Conservation (phyloP, 208 protist genomes). For the Leptomonas seymouri region DNA sequence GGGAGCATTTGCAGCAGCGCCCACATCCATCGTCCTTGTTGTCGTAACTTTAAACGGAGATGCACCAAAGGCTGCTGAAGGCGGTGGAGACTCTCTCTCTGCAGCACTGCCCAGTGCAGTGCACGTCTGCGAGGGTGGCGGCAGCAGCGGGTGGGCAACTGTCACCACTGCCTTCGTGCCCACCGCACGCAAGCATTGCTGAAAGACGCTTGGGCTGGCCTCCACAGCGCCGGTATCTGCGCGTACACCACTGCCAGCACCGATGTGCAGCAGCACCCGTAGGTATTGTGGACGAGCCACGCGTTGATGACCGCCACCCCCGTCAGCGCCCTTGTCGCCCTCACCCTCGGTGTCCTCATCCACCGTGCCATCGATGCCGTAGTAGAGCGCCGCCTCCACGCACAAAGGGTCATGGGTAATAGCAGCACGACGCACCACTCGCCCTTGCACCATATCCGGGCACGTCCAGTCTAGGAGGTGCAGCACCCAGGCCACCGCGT, state of each 20-base stretch:
- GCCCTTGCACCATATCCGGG: constrained; percentile 34
- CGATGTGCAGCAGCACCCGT: constrained; percentile 24
- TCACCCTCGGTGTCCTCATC: background rate
- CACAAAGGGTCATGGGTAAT: constrained; percentile 4
- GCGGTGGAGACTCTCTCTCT: background rate
- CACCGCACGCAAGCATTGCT: constrained; percentile 28
- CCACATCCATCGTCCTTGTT: background rate
- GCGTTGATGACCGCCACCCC: background rate
- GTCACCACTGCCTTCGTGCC: constrained; percentile 28
- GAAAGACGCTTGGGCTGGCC: background rate
- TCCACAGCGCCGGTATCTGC: background rate
- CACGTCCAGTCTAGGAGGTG: constrained; percentile 36
- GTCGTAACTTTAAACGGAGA: constrained; percentile 10
- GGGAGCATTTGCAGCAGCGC: background rate
- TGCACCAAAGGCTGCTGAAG: background rate
- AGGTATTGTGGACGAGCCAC: constrained; percentile 20
- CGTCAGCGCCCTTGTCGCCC: background rate
- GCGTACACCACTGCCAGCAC: background rate
- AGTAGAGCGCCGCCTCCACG: constrained; percentile 34
- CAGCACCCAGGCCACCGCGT: constrained; percentile 29
- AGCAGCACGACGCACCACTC: constrained; percentile 21
- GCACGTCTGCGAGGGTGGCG: background rate
- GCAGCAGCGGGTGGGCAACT: constrained; percentile 21
- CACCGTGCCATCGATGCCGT: constrained; percentile 23
- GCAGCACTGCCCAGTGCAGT: background rate